Conservation (phyloP, 441 rosid species). For the Cnidoscolus chayamansa region DNA sequence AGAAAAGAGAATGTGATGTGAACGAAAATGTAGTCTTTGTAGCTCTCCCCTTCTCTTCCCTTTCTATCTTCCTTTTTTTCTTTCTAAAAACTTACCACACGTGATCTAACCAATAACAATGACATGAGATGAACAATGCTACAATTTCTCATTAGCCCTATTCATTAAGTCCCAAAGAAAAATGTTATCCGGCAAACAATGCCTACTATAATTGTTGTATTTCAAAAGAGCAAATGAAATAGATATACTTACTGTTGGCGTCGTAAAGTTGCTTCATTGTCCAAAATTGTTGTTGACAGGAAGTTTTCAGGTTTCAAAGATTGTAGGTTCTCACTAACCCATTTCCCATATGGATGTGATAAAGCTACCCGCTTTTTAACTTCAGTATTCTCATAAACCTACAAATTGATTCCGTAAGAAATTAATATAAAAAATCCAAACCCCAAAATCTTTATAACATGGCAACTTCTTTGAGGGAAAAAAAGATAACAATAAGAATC, state of each 20-base stretch:
- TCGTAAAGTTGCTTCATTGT: slow-evolving; percentile 75
- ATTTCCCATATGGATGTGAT: slow-evolving; percentile 79
- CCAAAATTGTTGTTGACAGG: slow-evolving; percentile 66
- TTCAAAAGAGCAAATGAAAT: slow-evolving; percentile 20
- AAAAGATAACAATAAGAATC: background rate
- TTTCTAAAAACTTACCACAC: background rate
- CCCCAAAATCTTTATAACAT: slow-evolving; percentile 6
- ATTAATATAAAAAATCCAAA: slow-evolving; percentile 16
- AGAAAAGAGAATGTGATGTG: no score
- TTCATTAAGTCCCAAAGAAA: background rate
- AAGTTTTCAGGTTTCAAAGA: slow-evolving; percentile 69
- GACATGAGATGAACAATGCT: background rate
- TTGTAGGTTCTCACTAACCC: slow-evolving; percentile 80
- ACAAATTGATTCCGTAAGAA: slow-evolving; percentile 25
- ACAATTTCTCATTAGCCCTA: slow-evolving; percentile 2
- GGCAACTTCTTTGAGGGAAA: background rate
- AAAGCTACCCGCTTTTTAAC: slow-evolving; percentile 87
- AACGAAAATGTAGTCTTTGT: no score
- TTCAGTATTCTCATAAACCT: slow-evolving; percentile 96
- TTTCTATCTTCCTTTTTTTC: no score
- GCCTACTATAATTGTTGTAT: background rate
- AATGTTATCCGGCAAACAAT: background rate
- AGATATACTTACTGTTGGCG: slow-evolving; percentile 74
- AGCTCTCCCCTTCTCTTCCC: no score
- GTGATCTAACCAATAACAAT: background rate